Base-by-base conservation (phyloP, 1,284 basidiomycete genomes). In the Hypsizygus ulmarius region DNA sequence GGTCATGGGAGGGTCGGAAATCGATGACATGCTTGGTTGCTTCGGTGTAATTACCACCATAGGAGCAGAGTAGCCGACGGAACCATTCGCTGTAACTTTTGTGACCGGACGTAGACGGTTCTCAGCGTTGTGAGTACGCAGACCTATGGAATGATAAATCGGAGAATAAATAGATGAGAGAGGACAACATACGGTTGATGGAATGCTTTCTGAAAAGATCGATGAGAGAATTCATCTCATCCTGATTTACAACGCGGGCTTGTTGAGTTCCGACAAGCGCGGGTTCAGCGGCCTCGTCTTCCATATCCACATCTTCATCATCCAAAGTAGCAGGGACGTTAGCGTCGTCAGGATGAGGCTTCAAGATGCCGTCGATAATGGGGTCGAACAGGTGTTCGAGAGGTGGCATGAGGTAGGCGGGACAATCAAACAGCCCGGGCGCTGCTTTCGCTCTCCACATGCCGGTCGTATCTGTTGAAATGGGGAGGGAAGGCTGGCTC, bases 331-430 rank as follows among this genome's bases (percentile, higher is more conserved):
- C 60, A 16, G 56, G 51, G 8, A 44, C 47, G 10, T 59, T 60
- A n/a, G 63, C 43, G 7, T 63, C 59, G 14, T 59, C 47, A 5
- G 57, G 55, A 15, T 72, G 68, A 11, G 60, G 57, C 41, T 72
- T 74, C 53, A 95, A 69, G 60, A 92, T 80, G 40, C 78, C 73
- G 38, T 77, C 73, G 59, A 95, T 77, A 57, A 94, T 71, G 12
- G 84, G 70, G 29, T 89, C 84, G 63, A 90, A 95, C 35, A 96
- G 66, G 41, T 75, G 71, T 41, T 84, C 78, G 47, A 94, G 70
- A 3, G 92, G 82, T 11, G 93, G 92, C 58, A 91, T 76, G 40
- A 92, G 77, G 68, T 94, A 88, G 25, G 87, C 80, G 3, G 93
- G 87, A 2, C 77, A 79, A 52, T 86, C 80, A 60, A 93, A 89